Conservation (phyloP, 805 yeast genomes). For the Dipodascus albidus region DNA sequence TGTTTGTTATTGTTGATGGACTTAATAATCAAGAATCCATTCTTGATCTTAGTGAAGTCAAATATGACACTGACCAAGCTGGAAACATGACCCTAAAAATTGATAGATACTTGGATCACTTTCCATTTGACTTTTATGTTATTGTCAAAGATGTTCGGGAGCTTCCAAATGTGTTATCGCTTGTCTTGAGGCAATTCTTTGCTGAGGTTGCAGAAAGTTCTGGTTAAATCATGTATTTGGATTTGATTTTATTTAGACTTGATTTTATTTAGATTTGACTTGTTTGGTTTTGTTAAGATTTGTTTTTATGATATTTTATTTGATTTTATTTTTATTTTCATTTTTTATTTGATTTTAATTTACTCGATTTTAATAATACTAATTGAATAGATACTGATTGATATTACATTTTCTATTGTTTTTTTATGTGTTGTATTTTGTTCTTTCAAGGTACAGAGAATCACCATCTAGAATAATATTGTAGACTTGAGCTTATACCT, state of each 20-base stretch:
- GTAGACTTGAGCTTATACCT: too few relatives aligned
- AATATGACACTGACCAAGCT: conserved; percentile 47
- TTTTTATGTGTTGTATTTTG: background rate
- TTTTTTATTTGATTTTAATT: too few relatives aligned
- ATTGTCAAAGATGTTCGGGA: conserved; percentile 83
- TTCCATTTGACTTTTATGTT: conserved; percentile 96
- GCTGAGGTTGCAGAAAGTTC: conserved; percentile 43
- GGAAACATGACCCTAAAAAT: conserved; percentile 71
- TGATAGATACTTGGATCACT: conserved; percentile 75
- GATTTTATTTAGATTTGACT: too few relatives aligned
- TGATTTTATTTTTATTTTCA: too few relatives aligned
- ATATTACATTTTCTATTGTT: too few relatives aligned
- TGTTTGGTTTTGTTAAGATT: too few relatives aligned
- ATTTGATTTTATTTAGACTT: background rate
- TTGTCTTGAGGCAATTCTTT: conserved; percentile 86
- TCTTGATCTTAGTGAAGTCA: conserved; percentile 89
- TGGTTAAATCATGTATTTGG: background rate
- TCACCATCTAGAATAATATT: too few relatives aligned
- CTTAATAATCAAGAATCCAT: conserved; percentile 70
- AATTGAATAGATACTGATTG: too few relatives aligned
- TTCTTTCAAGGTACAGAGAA: too few relatives aligned
- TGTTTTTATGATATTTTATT: background rate
- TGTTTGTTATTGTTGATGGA: conserved; percentile 89
- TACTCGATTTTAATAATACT: too few relatives aligned
- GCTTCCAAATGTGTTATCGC: conserved; percentile 81